Conservation (phyloP, 768 basidiomycete genomes). For the Pleurotus ostreatus region DNA sequence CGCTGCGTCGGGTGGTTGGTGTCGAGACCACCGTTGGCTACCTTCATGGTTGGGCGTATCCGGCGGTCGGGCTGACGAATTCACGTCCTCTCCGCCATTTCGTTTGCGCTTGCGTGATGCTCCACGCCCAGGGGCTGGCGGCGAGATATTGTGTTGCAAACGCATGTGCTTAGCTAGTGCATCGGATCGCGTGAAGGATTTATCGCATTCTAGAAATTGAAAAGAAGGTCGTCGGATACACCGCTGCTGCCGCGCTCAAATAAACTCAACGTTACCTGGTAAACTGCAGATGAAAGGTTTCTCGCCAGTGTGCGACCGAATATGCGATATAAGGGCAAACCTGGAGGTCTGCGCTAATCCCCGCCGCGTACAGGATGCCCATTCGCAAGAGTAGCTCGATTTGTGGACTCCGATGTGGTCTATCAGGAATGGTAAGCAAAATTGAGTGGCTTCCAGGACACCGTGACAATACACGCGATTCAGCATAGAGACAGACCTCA, state of each 20-base stretch:
- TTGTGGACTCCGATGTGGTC: constrained; percentile 83
- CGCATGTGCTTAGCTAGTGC: constrained; percentile 92
- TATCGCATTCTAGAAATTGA: constrained; percentile 73
- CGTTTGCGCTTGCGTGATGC: constrained; percentile 71
- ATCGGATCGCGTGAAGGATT: constrained; percentile 92
- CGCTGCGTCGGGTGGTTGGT: constrained; percentile 17
- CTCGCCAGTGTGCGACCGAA: constrained; percentile 91
- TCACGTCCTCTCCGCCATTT: constrained; percentile 33
- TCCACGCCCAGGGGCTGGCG: constrained; percentile 70
- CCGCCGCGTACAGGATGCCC: constrained; percentile 75
- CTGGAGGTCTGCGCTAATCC: constrained; percentile 85
- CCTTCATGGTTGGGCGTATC: constrained; percentile 9
- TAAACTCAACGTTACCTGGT: constrained; percentile 52
- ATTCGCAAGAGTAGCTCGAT: constrained; percentile 86
- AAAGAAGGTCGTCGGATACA: background rate
- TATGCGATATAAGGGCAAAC: constrained; percentile 87
- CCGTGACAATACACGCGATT: background rate
- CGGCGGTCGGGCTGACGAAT: constrained; percentile 20
- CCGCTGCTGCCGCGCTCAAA: background rate
- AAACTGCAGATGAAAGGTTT: constrained; percentile 84
- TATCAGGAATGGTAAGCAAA: constrained; percentile 20
- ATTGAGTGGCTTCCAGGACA: background rate
- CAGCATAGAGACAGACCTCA: constrained; percentile 30
- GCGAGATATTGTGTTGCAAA: constrained; percentile 76
- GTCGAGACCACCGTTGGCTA: constrained; percentile 4